Conservation (phyloP, 2,329 filamentous ascomycete genomes). For the Alternaria brassicae region DNA sequence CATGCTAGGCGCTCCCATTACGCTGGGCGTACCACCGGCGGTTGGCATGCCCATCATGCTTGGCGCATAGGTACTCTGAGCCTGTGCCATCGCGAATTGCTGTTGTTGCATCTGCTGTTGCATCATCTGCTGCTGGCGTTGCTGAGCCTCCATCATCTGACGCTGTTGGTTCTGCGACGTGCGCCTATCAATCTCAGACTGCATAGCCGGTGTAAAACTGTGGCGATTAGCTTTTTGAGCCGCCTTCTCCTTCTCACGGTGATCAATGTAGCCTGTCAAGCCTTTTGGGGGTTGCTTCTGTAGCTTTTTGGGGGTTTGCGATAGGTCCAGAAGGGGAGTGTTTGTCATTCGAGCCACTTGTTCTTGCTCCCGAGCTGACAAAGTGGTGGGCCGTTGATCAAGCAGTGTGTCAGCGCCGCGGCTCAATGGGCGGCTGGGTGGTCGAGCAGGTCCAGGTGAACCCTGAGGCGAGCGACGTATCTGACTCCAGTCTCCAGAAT, state of each 20-base stretch:
- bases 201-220: conserved; percentile 40
- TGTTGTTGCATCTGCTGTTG: conserved; percentile 39
- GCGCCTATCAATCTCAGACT: conserved; percentile 47
- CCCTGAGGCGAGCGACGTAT: conserved; percentile 41
- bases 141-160: conserved; percentile 35
- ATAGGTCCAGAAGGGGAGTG: conserved; percentile 75
- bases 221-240: conserved; percentile 42
- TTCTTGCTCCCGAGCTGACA: conserved; percentile 89
- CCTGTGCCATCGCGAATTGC: conserved; percentile 27
- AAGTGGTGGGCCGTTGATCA: conserved; percentile 62
- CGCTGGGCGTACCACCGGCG: conserved; percentile 21
- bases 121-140: conserved; percentile 34
- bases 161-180: conserved; percentile 40
- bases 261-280: conserved; percentile 79
- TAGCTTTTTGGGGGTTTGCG: conserved; percentile 53
- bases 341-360: conserved; percentile 84
- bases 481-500: conserved; percentile 56
- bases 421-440: conserved; percentile 43
- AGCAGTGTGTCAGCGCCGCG: conserved; percentile 64
- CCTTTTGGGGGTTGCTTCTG: conserved; percentile 57
- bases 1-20: conserved; percentile 32
- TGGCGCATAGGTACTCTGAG: conserved; percentile 31
- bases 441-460: conserved; percentile 30
- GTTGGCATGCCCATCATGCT: conserved; percentile 33
- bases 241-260: conserved; percentile 75